Percentiles rank a stretch among this genome's conserved stretches.
Evolutionary conservation across 257 asterid species (phyloP).

Genomic region (Solanum sejunctum): DNA sequence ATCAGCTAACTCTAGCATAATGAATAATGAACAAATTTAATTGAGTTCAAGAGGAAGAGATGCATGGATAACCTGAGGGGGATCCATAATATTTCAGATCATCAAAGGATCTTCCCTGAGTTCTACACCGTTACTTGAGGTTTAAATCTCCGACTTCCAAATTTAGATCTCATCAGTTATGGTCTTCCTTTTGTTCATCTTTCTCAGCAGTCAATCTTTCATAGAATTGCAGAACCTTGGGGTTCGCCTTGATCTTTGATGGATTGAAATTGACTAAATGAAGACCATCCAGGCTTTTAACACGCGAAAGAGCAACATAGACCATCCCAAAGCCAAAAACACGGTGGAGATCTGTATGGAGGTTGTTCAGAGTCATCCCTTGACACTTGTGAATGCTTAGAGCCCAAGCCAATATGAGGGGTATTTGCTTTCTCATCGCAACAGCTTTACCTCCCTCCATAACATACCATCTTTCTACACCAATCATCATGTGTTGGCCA

Average conservation of each 20-base stretch:
- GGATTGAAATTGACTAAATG: constrained; percentile 41
- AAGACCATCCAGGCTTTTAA: constrained; percentile 48
- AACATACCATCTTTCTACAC: constrained; percentile 48
- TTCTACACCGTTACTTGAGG: not conserved
- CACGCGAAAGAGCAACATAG: constrained; percentile 78
- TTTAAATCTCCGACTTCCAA: not conserved
- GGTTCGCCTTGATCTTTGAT: constrained; percentile 46
- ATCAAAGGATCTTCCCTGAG: not conserved
- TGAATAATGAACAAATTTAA: not conserved
- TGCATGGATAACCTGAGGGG: not conserved
- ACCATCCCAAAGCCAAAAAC: constrained; percentile 76
- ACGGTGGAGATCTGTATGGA: constrained; percentile 41
- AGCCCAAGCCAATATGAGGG: constrained; percentile 80
- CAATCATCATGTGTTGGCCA: constrained; percentile 32
- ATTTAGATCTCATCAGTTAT: not conserved
- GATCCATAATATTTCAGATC: not conserved
- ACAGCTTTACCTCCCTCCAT: constrained; percentile 43
- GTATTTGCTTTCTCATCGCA: constrained; percentile 55
- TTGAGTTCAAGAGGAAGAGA: not conserved
- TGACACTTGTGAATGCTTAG: constrained; percentile 79
- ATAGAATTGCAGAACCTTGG: constrained; percentile 60
- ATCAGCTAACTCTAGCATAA: not conserved
- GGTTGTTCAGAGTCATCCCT: constrained; percentile 66
- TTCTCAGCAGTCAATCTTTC: constrained; percentile 9
- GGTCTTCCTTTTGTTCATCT: not conserved